Percentiles rank a stretch among this genome's conserved stretches.
These are phyloP conservation scores for Penicillium bovifimosum DNA, from an alignment of 495 filamentous ascomycete species.

Conservation along the genomic window DNA sequence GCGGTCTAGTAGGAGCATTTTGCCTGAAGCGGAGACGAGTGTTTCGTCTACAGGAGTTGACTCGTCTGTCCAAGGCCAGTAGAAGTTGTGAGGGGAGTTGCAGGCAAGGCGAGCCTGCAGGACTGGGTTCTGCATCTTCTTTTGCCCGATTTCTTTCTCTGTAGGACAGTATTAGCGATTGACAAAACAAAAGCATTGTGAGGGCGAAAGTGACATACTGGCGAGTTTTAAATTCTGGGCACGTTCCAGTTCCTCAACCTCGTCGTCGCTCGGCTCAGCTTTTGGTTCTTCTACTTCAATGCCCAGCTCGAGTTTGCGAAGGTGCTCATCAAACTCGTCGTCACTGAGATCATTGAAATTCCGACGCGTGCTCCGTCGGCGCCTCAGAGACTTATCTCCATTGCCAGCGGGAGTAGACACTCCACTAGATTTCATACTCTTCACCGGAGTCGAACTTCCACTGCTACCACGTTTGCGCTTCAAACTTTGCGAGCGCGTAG, in stretches of 20 bases:
- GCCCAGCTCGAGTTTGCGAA: slow-evolving; percentile 54
- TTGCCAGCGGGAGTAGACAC: slow-evolving; percentile 60
- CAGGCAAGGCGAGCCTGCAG: slow-evolving; percentile 91
- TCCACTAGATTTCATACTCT: slow-evolving; percentile 68
- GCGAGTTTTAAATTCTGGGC: slow-evolving; percentile 72
- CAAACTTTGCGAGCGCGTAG: slow-evolving; percentile 36
- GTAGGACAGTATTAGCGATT: slow-evolving; percentile 12
- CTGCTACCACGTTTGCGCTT: slow-evolving; percentile 52
- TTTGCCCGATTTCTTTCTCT: slow-evolving; percentile 77
- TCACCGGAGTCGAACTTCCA: slow-evolving; percentile 43
- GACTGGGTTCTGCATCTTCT: slow-evolving; percentile 92
- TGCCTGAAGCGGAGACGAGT: slow-evolving; percentile 80
- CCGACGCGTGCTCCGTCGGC: slow-evolving; percentile 39
- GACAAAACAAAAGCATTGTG: background rate
- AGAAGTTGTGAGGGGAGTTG: slow-evolving; percentile 94
- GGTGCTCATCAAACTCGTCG: slow-evolving; percentile 62
- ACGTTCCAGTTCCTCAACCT: slow-evolving; percentile 60
- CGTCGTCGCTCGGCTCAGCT: slow-evolving; percentile 43
- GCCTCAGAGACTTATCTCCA: slow-evolving; percentile 39
- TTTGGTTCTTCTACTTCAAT: slow-evolving; percentile 53
- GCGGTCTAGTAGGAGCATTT: slow-evolving; percentile 90
- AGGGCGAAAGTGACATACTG: slow-evolving; percentile 43
- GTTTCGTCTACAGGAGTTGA: slow-evolving; percentile 59
- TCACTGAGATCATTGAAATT: slow-evolving; percentile 75
- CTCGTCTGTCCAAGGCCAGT: slow-evolving; percentile 72